These are phyloP conservation scores for Aspergillus tamarii DNA, from an alignment of 2,329 filamentous ascomycete genomes.

Conservation along the genomic window DNA sequence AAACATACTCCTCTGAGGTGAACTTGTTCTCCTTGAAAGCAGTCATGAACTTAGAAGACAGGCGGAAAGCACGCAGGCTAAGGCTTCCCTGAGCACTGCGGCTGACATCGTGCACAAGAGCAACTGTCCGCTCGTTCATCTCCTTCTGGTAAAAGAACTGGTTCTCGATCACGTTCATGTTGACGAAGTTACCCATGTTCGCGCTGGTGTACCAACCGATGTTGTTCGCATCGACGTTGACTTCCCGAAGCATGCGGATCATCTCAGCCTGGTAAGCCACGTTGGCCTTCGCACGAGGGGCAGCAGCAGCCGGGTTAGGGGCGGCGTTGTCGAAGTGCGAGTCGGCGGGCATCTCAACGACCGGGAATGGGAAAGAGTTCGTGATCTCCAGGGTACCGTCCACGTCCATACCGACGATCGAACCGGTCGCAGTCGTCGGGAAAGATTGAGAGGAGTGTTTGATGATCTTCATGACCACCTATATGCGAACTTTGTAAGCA, in stretches of 20 bases:
- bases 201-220: conserved; percentile 98
- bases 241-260: conserved; percentile 94
- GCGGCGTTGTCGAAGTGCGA: conserved; percentile 70
- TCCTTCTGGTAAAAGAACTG: conserved; percentile 97
- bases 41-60: conserved; percentile 84
- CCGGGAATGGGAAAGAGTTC: conserved; percentile 92
- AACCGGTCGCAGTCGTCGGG: conserved; percentile 86
- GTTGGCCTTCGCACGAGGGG: conserved; percentile 90
- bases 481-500: conserved; percentile 30
- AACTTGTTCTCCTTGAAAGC: conserved; percentile 98
- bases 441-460: conserved; percentile 90
- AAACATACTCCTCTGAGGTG: conserved; percentile 83
- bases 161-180: conserved; percentile 94
- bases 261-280: conserved; percentile 89
- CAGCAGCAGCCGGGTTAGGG: conserved; percentile 77
- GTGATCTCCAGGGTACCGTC: conserved; percentile 83
- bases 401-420: conserved; percentile 90
- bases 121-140: conserved; percentile 80
- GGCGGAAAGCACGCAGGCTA: conserved; percentile 85
- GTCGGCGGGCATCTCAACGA: conserved; percentile 72
- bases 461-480: conserved; percentile 98
- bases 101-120: conserved; percentile 93
- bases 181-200: conserved; percentile 98
- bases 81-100: conserved; percentile 89
- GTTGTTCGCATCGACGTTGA: conserved; percentile 97